A percentile compares a stretch with the other conserved stretches of the same genome.
phyloP scores from a whole-genome alignment of 768 basidiomycete genomes.

The Lactifluus subvellereus region DNA sequence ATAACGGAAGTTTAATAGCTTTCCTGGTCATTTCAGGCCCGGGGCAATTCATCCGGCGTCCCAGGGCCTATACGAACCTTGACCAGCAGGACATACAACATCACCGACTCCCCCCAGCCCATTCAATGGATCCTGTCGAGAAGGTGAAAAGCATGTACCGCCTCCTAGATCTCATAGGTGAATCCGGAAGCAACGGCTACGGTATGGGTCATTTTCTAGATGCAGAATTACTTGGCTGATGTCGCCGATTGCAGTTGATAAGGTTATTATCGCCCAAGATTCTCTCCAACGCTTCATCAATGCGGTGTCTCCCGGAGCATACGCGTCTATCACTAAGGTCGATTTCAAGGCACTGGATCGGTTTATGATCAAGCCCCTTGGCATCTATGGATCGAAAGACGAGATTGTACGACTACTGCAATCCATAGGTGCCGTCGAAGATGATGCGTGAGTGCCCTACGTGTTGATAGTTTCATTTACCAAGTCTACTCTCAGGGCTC shows the following conservation, averaged over 20 bases:
- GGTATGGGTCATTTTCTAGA: constrained; percentile 32
- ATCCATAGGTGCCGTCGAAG: constrained; percentile 34
- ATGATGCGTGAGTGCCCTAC: constrained; percentile 34
- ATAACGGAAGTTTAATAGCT: background rate
- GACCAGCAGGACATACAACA: background rate
- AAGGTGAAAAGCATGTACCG: constrained; percentile 44
- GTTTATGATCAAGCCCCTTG: constrained; percentile 43
- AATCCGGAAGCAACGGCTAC: constrained; percentile 45
- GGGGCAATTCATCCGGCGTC: background rate
- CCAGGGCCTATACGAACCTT: background rate
- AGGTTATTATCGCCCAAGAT: constrained; percentile 51
- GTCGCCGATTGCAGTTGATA: constrained; percentile 40
- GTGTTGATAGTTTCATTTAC: background rate
- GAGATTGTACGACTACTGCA: constrained; percentile 44
- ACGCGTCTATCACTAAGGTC: constrained; percentile 47
- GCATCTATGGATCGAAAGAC: constrained; percentile 50
- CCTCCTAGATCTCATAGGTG: constrained; percentile 48
- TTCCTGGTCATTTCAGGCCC: background rate
- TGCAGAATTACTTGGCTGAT: background rate
- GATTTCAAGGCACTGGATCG: constrained; percentile 50
- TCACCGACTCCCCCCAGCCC: background rate
- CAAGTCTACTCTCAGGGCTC: constrained; percentile 19
- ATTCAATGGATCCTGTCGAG: background rate
- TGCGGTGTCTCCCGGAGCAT: constrained; percentile 45
- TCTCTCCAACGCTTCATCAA: constrained; percentile 46